A percentile compares a stretch with the other conserved stretches of the same genome.
Conservation (phyloP, 2,329 filamentous ascomycete species). For the Cladorrhinum sp. region DNA sequence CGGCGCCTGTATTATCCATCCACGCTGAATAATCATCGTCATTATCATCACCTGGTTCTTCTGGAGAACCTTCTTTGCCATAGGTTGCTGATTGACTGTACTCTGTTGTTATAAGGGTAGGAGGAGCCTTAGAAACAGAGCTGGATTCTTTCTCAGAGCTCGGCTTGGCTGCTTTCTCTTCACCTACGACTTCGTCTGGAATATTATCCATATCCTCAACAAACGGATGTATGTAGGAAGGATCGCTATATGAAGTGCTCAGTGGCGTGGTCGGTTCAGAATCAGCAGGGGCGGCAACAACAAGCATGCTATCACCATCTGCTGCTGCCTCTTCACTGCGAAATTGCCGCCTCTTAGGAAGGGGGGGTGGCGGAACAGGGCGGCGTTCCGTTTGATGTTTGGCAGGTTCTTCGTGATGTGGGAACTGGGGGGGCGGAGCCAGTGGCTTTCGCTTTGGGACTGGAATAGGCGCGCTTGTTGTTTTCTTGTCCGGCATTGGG, state of each 20-base stretch:
- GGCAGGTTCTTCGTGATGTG: constrained; percentile 13
- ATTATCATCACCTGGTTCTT: constrained; percentile 12
- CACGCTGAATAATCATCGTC: constrained; percentile 26
- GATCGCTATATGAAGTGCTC: constrained; percentile 33
- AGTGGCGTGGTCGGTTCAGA: constrained; percentile 56
- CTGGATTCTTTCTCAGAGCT: background rate
- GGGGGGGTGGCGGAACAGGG: constrained; percentile 40
- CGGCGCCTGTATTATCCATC: constrained; percentile 18
- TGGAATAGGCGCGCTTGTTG: constrained; percentile 54
- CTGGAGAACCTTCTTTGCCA: background rate
- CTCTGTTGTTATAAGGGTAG: background rate
- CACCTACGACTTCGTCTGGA: constrained; percentile 6
- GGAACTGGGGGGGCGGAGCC: constrained; percentile 36
- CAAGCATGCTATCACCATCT: constrained; percentile 52
- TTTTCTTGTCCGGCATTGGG: constrained; percentile 62
- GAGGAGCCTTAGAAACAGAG: background rate
- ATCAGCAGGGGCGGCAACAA: constrained; percentile 63
- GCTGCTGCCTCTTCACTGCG: constrained; percentile 31
- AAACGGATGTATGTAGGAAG: constrained; percentile 32
- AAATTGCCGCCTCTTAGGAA: constrained; percentile 46
- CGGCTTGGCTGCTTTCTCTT: background rate
- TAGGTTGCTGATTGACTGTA: background rate
- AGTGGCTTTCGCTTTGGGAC: constrained; percentile 65
- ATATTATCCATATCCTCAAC: constrained; percentile 35
- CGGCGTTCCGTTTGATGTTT: constrained; percentile 21